Percentiles rank a stretch among this genome's conserved stretches.
These are phyloP conservation scores for Metschnikowia anglica DNA, from an alignment of 805 yeast genomes.

Conservation along the genomic window DNA sequence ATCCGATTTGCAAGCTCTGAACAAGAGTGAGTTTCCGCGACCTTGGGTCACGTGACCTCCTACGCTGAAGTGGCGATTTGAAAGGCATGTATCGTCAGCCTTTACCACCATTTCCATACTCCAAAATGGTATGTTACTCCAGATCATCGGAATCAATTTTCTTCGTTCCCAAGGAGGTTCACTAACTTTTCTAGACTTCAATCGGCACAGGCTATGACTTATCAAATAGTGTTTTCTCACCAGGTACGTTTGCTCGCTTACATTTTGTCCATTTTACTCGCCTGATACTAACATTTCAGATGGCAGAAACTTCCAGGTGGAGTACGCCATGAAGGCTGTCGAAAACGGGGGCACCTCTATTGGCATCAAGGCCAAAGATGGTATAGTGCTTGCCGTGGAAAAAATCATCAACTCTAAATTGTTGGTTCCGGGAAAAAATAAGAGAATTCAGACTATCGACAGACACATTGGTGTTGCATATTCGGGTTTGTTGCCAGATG, in stretches of 20 bases:
- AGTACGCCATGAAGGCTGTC: slow-evolving; percentile 95
- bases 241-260: slow-evolving; percentile 42
- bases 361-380: slow-evolving; percentile 90
- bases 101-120: neutral
- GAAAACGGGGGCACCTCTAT: slow-evolving; percentile 96
- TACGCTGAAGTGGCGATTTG: slow-evolving; percentile 12
- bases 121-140: slow-evolving; percentile 6
- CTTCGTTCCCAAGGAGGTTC: neutral
- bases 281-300: slow-evolving; percentile 53
- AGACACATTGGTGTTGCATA: slow-evolving; percentile 92
- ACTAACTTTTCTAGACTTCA: slow-evolving; percentile 48
- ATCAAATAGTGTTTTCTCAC: slow-evolving; percentile 92
- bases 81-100: slow-evolving; percentile 1
- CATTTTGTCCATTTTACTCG: neutral
- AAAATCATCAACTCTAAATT: slow-evolving; percentile 84
- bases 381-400: slow-evolving; percentile 97
- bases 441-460: slow-evolving; percentile 89
- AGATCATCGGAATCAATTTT: slow-evolving; percentile 1
- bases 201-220: slow-evolving; percentile 99
- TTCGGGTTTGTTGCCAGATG: slow-evolving; percentile 95
- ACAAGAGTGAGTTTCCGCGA: neutral
- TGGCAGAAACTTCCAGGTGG: slow-evolving; percentile 95
- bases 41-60: slow-evolving; percentile 8
- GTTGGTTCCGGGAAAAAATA: slow-evolving; percentile 84
- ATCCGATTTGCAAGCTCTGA: no score